phyloP scores from a whole-genome alignment of 345 rosid species.

The Ceriops tagal region DNA sequence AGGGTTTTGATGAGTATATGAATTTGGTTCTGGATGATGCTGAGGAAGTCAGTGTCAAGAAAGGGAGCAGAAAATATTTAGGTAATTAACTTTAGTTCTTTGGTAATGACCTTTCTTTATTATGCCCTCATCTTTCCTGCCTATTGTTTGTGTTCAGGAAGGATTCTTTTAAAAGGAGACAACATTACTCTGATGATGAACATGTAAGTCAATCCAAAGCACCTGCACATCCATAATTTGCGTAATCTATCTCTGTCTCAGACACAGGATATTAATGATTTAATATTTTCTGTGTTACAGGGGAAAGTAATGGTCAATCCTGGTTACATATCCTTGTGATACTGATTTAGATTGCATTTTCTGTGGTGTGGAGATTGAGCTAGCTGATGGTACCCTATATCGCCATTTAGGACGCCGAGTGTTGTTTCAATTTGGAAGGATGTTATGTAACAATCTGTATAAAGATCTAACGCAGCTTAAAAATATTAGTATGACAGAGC shows the following conservation, averaged over 20 bases:
- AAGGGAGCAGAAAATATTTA: conserved; percentile 71
- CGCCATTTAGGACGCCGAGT: too few relatives aligned
- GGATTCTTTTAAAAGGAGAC: conserved; percentile 89
- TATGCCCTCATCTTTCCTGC: not conserved
- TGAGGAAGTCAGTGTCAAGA: conserved; percentile 88
- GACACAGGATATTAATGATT: not conserved
- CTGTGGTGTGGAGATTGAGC: not conserved
- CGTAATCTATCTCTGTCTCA: not conserved
- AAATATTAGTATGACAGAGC: too few relatives aligned
- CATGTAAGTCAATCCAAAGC: conserved; percentile 42
- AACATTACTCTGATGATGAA: conserved; percentile 93
- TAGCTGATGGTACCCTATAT: not conserved
- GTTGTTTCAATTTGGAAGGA: too few relatives aligned
- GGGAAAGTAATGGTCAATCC: conserved; percentile 41
- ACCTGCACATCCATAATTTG: not conserved
- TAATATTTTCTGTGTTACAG: conserved; percentile 26
- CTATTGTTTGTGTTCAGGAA: conserved; percentile 45
- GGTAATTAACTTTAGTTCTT: conserved; percentile 36
- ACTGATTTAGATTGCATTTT: not conserved
- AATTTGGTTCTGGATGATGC: conserved; percentile 94
- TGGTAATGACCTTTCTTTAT: not conserved
- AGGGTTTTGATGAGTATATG: conserved; percentile 99
- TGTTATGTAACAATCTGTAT: too few relatives aligned
- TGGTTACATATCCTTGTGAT: not conserved
- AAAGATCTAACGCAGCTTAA: too few relatives aligned